Percentiles rank a stretch among this genome's conserved stretches.
phyloP scores from a whole-genome alignment of 768 basidiomycete genomes.

The Mycena sanguinolenta region DNA sequence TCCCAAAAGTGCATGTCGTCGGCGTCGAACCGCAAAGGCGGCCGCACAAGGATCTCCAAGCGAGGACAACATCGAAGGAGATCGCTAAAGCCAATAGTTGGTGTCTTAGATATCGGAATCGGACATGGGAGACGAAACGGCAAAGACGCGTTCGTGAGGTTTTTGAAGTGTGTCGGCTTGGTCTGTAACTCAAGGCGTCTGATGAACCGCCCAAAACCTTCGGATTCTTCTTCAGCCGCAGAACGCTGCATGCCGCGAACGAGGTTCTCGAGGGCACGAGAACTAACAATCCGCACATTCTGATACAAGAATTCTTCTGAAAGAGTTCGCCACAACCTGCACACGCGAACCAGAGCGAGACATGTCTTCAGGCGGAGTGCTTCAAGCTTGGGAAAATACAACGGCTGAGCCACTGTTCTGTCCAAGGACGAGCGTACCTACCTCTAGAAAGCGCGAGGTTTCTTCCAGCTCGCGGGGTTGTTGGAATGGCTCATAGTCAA shows the following conservation, averaged over 20 bases:
- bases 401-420: no score
- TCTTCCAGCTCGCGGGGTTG: slow-evolving; percentile 24
- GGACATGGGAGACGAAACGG: slow-evolving; percentile 9
- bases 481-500: slow-evolving; percentile 29
- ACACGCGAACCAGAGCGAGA: slow-evolving; percentile 26
- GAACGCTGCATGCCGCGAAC: slow-evolving; percentile 20
- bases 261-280: slow-evolving; percentile 14
- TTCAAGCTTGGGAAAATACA: slow-evolving; percentile 6
- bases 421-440: background rate
- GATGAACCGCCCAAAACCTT: slow-evolving; percentile 21
- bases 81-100: slow-evolving; percentile 8
- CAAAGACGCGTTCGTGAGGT: background rate
- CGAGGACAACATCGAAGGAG: slow-evolving; percentile 17
- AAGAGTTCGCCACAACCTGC: slow-evolving; percentile 16
- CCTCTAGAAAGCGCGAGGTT: slow-evolving; percentile 16
- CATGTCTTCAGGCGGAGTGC: slow-evolving; percentile 20
- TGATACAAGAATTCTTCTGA: slow-evolving; percentile 28
- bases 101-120: no score
- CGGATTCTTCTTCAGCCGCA: slow-evolving; percentile 9
- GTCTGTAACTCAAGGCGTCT: slow-evolving; percentile 22
- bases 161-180: slow-evolving; percentile 8
- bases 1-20: slow-evolving; percentile 29
- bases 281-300: slow-evolving; percentile 17
- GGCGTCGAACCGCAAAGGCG: slow-evolving; percentile 25
- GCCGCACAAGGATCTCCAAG: slow-evolving; percentile 23